Evolutionary conservation across 164 flowering plant species (phyloP).

Genomic region (Echeveria elegans): DNA sequence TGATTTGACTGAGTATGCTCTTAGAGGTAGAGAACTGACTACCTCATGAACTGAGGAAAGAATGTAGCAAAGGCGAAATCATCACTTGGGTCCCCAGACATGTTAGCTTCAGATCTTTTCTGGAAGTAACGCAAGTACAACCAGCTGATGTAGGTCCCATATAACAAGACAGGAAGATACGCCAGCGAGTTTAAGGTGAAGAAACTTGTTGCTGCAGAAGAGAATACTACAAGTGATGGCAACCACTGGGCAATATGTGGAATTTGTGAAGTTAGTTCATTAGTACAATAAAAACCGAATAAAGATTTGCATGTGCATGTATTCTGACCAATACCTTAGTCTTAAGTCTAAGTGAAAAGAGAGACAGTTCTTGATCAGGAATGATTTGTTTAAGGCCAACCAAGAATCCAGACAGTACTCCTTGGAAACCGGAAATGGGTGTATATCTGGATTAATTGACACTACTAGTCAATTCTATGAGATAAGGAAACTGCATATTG

Average conservation of each 20-base stretch:
- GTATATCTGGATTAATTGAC: conserved; percentile 2
- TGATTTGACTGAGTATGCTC: background rate
- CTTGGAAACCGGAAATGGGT: conserved; percentile 10
- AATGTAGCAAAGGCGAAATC: conserved; percentile 9
- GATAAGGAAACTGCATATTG: too few species aligned
- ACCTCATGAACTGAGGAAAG: conserved; percentile 12
- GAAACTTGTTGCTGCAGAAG: background rate
- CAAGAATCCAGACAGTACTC: conserved; percentile 9
- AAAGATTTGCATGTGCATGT: background rate
- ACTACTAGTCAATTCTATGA: background rate
- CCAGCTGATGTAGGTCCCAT: conserved; percentile 10
- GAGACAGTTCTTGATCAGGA: conserved; percentile 9
- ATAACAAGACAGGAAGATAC: conserved; percentile 8
- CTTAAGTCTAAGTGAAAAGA: conserved; percentile 7
- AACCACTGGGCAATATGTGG: background rate
- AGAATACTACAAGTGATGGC: conserved; percentile 6
- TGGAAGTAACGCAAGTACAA: conserved; percentile 9
- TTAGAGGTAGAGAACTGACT: background rate
- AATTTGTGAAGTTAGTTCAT: background rate
- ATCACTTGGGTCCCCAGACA: conserved; percentile 8
- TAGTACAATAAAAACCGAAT: background rate
- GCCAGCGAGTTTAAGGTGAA: background rate
- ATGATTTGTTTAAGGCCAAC: conserved; percentile 7
- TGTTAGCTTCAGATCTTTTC: conserved; percentile 6
- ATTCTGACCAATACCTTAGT: background rate